phyloP scores from a whole-genome alignment of 345 rosid species.

The Salix purpurea region DNA sequence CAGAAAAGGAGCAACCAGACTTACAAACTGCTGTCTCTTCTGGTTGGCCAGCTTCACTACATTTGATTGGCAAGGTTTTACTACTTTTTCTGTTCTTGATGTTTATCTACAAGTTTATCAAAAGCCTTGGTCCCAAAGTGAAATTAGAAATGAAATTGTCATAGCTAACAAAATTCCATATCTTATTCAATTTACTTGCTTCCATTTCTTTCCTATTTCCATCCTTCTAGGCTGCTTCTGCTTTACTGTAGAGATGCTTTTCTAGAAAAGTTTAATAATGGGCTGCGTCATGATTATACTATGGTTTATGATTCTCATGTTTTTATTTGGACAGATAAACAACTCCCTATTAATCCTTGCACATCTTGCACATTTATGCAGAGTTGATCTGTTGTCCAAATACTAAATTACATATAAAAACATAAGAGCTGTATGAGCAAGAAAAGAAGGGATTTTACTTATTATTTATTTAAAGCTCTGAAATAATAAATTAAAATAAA shows the following conservation, averaged over 20 bases:
- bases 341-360: not conserved
- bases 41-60: constrained; percentile 96
- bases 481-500: no score
- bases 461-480: no score
- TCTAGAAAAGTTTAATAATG: not conserved
- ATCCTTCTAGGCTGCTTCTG: not conserved
- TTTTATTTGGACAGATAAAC: not conserved
- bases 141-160: not conserved
- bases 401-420: no score
- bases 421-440: no score
- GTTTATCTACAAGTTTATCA: not conserved
- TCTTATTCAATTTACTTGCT: not conserved
- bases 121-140: not conserved
- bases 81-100: not conserved
- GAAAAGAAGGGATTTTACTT: no score
- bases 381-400: not conserved
- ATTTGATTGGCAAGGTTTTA: constrained; percentile 88
- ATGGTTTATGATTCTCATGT: not conserved
- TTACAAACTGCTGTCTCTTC: constrained; percentile 60
- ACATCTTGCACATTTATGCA: not conserved
- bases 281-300: not conserved
- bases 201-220: not conserved
- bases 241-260: not conserved
- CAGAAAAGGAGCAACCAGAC: constrained; percentile 44
- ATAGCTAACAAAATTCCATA: not conserved